Evolutionary conservation across 208 protist species (phyloP).

Genomic region (Crithidia thermophila): DNA sequence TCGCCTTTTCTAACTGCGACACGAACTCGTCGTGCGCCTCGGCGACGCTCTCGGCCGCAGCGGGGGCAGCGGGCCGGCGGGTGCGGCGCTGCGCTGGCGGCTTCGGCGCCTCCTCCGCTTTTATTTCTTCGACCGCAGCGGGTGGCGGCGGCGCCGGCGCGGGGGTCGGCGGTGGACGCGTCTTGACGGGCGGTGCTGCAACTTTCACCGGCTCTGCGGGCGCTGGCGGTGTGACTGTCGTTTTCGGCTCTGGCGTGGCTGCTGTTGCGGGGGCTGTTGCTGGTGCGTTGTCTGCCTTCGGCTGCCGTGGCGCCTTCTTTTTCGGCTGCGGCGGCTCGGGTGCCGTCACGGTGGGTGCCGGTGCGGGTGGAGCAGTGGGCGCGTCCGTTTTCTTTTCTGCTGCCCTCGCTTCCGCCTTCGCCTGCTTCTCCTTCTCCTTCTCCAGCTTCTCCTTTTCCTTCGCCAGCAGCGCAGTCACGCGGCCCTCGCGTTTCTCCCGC

Average conservation of each 20-base stretch:
- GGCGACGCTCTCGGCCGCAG: constrained; percentile 5
- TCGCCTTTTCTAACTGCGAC: constrained; percentile 30
- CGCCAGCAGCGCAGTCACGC: not conserved
- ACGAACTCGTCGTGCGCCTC: constrained; percentile 27
- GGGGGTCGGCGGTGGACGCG: not conserved
- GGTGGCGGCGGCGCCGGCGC: no score
- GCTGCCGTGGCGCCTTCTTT: no score
- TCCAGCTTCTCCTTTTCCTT: constrained; percentile 2
- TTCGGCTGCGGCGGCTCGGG: not conserved
- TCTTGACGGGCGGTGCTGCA: no score
- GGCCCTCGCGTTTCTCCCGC: constrained; percentile 13
- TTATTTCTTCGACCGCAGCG: not conserved
- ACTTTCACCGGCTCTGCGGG: not conserved
- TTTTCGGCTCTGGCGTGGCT: no score
- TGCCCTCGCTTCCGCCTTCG: not conserved
- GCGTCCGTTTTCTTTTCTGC: not conserved
- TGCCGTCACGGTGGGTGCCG: not conserved
- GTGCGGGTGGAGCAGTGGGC: not conserved
- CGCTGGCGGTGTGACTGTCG: not conserved
- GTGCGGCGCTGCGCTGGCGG: not conserved
- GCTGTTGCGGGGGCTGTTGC: not conserved
- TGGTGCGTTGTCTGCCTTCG: no score
- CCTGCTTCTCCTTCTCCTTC: not conserved
- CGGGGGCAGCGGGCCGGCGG: not conserved
- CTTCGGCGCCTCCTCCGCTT: not conserved